Base-by-base conservation (phyloP, 352 stramenopile species). In the Globisporangium perplexum region DNA sequence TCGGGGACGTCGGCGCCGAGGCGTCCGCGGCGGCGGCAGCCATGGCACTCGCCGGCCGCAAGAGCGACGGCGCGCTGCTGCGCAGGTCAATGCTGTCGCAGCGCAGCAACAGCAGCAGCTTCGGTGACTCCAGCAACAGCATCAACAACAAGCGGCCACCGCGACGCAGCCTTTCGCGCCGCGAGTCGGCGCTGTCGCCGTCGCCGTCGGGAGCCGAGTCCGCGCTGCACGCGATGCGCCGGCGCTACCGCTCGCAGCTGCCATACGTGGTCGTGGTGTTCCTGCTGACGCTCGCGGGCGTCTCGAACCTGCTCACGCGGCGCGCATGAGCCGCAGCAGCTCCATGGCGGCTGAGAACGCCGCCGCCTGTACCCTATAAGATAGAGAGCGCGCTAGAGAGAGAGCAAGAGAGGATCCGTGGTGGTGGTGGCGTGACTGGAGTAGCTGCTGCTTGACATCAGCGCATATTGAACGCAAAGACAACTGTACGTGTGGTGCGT, bases 221-320 rank as follows among this genome's bases (percentile, higher is more conserved):
- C 22, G 45, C 57, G 30, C 57, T 63, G 18, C 44, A 46, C 15
- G n/a, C 30, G 43, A 10, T 63, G 43, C 57, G 57, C 20, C 55
- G 57, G 14, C 41, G 55, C 20, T 75, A 65, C 55, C 58, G 64
- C 22, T 17, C 56, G 31, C 63, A 75, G 46, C 43, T 68, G 7
- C 67, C 67, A 11, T 75, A 72, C 57, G 55, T 62, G 33, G 38
- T 70, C 35, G 50, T 68, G 8, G 49, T 75, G 24, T 65, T 70
- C 28, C 45, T 72, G 22, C 53, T 72, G 51, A 59, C 55, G 17
- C 36, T 75, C 44, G 67, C 60, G 15, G 57, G 56, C 28, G 46
- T 75, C 53, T 63, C 63, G 30, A 71, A 71, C 45, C 7, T 74
- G 3, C 50, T 63, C 18, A 18, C 47, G 3, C 47, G 48, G 10